Evolutionary conservation across 1,139 yeast genomes (phyloP).

Genomic region (Entelexis sorbosivorans): DNA sequence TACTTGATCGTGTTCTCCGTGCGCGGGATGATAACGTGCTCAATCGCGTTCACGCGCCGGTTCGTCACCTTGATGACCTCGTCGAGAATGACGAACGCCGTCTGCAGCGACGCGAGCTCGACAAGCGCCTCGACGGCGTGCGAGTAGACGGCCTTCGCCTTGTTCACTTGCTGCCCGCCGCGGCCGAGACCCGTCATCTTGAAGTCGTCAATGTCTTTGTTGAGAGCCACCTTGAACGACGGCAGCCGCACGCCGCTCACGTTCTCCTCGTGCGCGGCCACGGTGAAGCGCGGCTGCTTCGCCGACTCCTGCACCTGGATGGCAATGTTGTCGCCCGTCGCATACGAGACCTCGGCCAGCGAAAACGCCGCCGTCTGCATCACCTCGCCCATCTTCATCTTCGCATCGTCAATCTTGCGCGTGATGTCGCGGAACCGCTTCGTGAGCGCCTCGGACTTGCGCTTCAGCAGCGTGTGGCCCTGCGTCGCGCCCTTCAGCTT

Average conservation of each 20-base stretch:
- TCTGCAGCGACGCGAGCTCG: conserved; percentile 79
- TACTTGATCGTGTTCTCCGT: conserved; percentile 85
- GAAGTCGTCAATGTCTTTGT: conserved; percentile 81
- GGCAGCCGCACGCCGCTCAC: conserved; percentile 94
- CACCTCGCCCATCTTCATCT: conserved; percentile 93
- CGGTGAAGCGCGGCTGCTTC: conserved; percentile 73
- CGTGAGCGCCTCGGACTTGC: conserved; percentile 94
- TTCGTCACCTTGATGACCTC: conserved; percentile 96
- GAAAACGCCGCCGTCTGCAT: conserved; percentile 99
- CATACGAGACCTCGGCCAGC: conserved; percentile 91
- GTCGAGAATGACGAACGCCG: conserved; percentile 91
- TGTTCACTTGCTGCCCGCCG: conserved; percentile 97
- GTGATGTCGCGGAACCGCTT: conserved; percentile 94
- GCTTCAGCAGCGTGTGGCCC: conserved; percentile 84
- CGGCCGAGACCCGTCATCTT: conserved; percentile 93
- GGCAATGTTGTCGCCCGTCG: conserved; percentile 90
- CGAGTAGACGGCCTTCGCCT: conserved; percentile 84
- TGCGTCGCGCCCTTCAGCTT: conserved; percentile 96
- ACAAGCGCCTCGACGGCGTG: conserved; percentile 94
- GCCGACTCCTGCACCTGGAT: conserved; percentile 95
- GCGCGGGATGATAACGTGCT: conserved; percentile 94
- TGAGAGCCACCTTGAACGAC: conserved; percentile 74
- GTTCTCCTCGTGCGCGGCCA: conserved; percentile 86
- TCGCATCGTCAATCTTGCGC: conserved; percentile 85
- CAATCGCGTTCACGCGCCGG: conserved; percentile 97